A percentile compares a stretch with the other conserved stretches of the same genome.
Evolutionary conservation across 495 filamentous ascomycete genomes (phyloP).

Genomic region (Talaromyces proteolyticus): DNA sequence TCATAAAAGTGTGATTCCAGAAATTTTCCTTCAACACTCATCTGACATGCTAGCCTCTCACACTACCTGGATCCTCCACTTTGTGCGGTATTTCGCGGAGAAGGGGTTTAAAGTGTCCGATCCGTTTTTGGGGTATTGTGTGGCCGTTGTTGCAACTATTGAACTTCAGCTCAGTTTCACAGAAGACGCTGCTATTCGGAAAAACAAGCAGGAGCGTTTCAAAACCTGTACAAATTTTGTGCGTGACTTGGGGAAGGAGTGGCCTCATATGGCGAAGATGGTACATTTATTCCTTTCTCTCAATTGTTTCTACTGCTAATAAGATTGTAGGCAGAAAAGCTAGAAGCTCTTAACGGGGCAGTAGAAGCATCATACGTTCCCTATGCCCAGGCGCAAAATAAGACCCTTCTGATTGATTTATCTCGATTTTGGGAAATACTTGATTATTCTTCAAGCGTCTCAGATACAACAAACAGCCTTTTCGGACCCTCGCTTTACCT

Average conservation of each 20-base stretch:
- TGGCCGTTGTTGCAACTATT: conserved; percentile 43
- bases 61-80: conserved; percentile 43
- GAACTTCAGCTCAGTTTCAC: conserved; percentile 44
- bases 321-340: conserved; percentile 27
- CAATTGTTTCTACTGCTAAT: background rate
- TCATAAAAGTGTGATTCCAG: conserved; percentile 38
- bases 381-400: conserved; percentile 30
- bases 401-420: conserved; percentile 40
- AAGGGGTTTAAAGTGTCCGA: conserved; percentile 37
- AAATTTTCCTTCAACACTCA: conserved; percentile 44
- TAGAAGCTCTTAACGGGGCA: conserved; percentile 36
- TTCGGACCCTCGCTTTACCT: conserved; percentile 36
- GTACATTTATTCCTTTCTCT: conserved; percentile 15
- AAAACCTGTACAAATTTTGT: conserved; percentile 42
- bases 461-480: conserved; percentile 29
- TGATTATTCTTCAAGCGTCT: conserved; percentile 41
- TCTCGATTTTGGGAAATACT: conserved; percentile 46
- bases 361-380: conserved; percentile 40
- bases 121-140: conserved; percentile 42
- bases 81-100: conserved; percentile 40
- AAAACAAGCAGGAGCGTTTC: conserved; percentile 38
- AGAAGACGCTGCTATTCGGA: conserved; percentile 25
- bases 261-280: conserved; percentile 43
- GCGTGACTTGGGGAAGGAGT: conserved; percentile 28
- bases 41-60: conserved; percentile 41